Evolutionary conservation across 495 filamentous ascomycete species (phyloP).

Genomic region (Penicillium psychrofluorescens): DNA sequence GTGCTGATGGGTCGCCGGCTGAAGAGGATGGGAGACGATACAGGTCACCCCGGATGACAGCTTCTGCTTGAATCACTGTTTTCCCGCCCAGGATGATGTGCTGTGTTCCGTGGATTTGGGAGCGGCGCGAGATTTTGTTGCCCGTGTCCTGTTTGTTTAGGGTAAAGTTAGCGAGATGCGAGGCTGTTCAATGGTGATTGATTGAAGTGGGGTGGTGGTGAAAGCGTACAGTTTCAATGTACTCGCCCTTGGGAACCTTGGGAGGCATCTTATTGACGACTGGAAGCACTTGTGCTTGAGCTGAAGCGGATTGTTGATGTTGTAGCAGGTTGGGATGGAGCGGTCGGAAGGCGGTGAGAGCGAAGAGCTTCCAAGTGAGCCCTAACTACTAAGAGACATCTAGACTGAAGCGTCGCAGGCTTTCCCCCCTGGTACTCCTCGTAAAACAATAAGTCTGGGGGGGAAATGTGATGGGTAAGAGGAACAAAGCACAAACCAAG

Average conservation of each 20-base stretch:
- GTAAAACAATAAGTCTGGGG: no score
- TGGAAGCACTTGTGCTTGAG: not conserved
- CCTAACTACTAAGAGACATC: not conserved
- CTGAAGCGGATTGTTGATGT: no score
- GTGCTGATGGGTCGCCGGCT: slow-evolving; percentile 8
- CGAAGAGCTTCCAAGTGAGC: no score
- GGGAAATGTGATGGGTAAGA: no score
- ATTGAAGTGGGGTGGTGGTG: not conserved
- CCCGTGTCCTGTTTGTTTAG: slow-evolving; percentile 69
- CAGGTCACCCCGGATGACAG: slow-evolving; percentile 87
- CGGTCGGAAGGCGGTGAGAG: no score
- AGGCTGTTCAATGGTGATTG: not conserved
- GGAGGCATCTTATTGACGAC: slow-evolving; percentile 51
- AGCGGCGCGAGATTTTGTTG: slow-evolving; percentile 93
- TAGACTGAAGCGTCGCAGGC: no score
- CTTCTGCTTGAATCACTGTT: slow-evolving; percentile 87
- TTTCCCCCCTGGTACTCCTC: no score
- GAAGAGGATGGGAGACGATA: slow-evolving; percentile 41
- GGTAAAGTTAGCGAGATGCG: slow-evolving; percentile 3
- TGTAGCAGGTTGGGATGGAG: no score
- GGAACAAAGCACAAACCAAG: no score
- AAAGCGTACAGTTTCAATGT: slow-evolving; percentile 81
- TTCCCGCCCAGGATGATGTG: slow-evolving; percentile 97
- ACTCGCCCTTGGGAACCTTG: slow-evolving; percentile 76
- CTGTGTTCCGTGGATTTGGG: slow-evolving; percentile 83